Evolutionary conservation across 768 basidiomycete genomes (phyloP), one percentile per base, ranked within the genome.

Genomic region (Russula dissimulans): DNA sequence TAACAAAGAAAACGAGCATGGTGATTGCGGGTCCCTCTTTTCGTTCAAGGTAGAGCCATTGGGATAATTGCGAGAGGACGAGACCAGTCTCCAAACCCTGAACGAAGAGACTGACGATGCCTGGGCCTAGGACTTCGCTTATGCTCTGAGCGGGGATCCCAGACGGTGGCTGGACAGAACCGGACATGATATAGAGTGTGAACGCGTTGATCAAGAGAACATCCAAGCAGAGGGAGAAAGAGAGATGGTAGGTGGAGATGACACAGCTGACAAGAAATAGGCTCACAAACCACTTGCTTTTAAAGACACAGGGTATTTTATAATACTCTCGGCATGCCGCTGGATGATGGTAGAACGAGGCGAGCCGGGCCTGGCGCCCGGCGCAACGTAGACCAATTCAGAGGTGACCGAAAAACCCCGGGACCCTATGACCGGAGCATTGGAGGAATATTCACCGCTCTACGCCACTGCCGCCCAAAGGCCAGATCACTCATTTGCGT

Each of bases 21-120:
- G 34, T 57, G 31, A 61, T 47, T 0, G 14, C 22, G 15, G 7
- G 3, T 5, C 56, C 45, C 5, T 61, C 60, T 38, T 2, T 53
- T 31, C 39, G 56, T 18, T 43, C 39, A 17, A 57, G 50, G 26
- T 4, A 42, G 17, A 57, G 50, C 60, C 60, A 61, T n/a, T 42
- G 60, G 8, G 56, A 46, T 10, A 53, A 38, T 50, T 61, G 60
- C n/a, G 56, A 46, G 44, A 61, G 3, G 39, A 61, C 51, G 39
- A 61, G 46, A 43, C 60, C 60, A 14, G 39, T 53, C 43, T 61
- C 55, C 10, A 61, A 11, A 8, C 60, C 60, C n/a, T 61, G 60
- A 14, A 61, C 11, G 18, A 61, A 61, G 18, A 61, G 44, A 18
- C 60, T 48, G 39, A 61, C 26, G 39, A 61, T 54, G 9, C 56